Conservation (phyloP, 176 grass and related monocot genomes). For the Rhynchospora breviuscula region DNA sequence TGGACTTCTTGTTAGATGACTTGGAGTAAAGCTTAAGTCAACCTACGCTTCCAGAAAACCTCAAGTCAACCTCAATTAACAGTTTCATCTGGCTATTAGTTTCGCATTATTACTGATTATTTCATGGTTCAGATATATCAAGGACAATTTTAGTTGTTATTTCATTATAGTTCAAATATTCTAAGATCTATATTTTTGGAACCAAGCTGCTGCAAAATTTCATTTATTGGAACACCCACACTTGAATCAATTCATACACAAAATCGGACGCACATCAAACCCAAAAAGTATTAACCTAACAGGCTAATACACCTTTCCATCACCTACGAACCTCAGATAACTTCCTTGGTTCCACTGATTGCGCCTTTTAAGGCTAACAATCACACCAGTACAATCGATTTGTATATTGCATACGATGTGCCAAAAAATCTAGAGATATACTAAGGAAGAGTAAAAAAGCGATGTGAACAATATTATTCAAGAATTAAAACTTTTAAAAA, state of each 20-base stretch:
- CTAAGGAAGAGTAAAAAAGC: neutral
- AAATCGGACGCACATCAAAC: too few species aligned
- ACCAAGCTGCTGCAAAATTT: too few species aligned
- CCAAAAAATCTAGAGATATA: neutral
- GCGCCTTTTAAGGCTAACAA: neutral
- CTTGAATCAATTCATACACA: too few species aligned
- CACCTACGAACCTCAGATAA: too few species aligned
- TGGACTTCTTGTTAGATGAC: neutral
- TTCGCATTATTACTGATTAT: neutral
- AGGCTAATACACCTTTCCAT: too few species aligned
- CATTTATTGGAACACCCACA: too few species aligned
- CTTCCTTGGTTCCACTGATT: too few species aligned
- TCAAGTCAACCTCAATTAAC: neutral
- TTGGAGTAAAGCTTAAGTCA: neutral
- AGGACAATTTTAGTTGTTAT: neutral
- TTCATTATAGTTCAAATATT: neutral
- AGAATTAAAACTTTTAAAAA: neutral
- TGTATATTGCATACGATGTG: neutral
- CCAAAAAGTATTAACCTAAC: too few species aligned
- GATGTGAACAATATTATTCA: neutral
- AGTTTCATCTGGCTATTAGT: neutral
- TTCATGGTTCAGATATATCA: neutral
- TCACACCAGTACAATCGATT: neutral
- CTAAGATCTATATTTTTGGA: neutral
- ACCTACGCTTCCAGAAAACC: neutral